phyloP scores from a whole-genome alignment of 768 basidiomycete genomes.

The Candolleomyces aberdarensis region DNA sequence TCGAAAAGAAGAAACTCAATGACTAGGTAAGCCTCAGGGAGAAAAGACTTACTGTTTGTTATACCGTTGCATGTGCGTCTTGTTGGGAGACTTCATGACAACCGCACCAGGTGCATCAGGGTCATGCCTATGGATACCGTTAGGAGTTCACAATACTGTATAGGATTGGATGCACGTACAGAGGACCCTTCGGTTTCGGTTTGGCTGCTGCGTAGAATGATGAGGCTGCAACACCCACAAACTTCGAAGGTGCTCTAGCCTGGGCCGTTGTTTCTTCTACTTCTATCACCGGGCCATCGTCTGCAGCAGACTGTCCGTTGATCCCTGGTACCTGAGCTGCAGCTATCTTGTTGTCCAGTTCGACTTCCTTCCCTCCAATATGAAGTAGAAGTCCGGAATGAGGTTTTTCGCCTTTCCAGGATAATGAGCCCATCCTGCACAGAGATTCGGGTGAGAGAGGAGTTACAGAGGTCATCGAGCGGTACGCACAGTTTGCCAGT shows the following conservation, averaged over 20 bases:
- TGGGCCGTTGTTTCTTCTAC: slow-evolving; percentile 9
- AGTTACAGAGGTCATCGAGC: background rate
- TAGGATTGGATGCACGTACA: slow-evolving; percentile 37
- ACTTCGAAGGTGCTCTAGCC: background rate
- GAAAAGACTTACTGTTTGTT: slow-evolving; percentile 60
- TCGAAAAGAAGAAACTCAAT: slow-evolving; percentile 23
- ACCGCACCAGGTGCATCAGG: slow-evolving; percentile 74
- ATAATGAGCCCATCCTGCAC: slow-evolving; percentile 55
- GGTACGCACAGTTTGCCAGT: slow-evolving; percentile 61
- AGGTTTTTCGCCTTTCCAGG: slow-evolving; percentile 58
- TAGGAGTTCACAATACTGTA: background rate
- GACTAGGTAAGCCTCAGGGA: background rate
- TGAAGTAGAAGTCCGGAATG: slow-evolving; percentile 41
- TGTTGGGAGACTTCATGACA: slow-evolving; percentile 78
- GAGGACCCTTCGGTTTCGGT: slow-evolving; percentile 30
- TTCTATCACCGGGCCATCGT: slow-evolving; percentile 1
- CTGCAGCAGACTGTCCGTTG: slow-evolving; percentile 9
- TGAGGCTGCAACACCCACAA: slow-evolving; percentile 47
- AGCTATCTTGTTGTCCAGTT: slow-evolving; percentile 52
- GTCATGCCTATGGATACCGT: slow-evolving; percentile 54
- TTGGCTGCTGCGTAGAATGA: slow-evolving; percentile 59
- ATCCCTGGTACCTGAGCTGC: slow-evolving; percentile 50
- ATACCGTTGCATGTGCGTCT: slow-evolving; percentile 59
- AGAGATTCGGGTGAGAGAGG: background rate
- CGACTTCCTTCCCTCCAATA: slow-evolving; percentile 60